A percentile compares a stretch with the other conserved stretches of the same genome.
Conservation (phyloP, 1,139 yeast species). For the Pichia sp. region DNA sequence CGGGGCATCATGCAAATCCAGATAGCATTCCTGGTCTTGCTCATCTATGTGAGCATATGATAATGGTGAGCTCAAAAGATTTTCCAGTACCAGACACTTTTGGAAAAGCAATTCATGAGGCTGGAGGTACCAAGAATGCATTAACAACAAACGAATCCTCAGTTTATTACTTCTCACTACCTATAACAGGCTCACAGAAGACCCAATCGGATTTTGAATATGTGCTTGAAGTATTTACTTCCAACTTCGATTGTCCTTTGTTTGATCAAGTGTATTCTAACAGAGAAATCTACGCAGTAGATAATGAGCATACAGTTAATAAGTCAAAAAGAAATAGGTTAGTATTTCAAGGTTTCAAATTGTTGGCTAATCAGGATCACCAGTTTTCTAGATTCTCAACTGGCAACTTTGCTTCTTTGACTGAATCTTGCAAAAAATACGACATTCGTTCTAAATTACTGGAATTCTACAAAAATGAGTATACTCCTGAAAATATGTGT, state of each 20-base stretch:
- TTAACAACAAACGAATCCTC: constrained; percentile 61
- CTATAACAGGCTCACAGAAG: constrained; percentile 25
- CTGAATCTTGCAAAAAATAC: constrained; percentile 16
- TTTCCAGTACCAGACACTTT: constrained; percentile 43
- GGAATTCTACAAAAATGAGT: constrained; percentile 30
- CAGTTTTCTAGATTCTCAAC: constrained; percentile 42
- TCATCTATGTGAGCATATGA: constrained; percentile 67
- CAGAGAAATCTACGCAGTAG: constrained; percentile 51
- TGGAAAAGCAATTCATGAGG: constrained; percentile 35
- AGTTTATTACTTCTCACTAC: constrained; percentile 52
- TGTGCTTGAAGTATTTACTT: constrained; percentile 43
- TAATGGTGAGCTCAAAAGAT: constrained; percentile 50
- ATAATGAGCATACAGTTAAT: constrained; percentile 58
- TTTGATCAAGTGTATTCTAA: constrained; percentile 38
- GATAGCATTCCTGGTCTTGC: constrained; percentile 52
- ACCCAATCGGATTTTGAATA: constrained; percentile 34
- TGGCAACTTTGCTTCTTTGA: constrained; percentile 35
- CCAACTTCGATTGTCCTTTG: constrained; percentile 43
- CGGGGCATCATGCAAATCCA: constrained; percentile 63
- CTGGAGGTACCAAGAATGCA: constrained; percentile 59
- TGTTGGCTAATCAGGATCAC: constrained; percentile 38
- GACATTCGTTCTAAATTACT: constrained; percentile 26
- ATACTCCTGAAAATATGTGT: constrained; percentile 38
- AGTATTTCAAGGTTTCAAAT: constrained; percentile 50
- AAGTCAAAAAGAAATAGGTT: constrained; percentile 36